Evolutionary conservation across 2,329 filamentous ascomycete genomes (phyloP).

Genomic region (Sclerotinia glacialis): DNA sequence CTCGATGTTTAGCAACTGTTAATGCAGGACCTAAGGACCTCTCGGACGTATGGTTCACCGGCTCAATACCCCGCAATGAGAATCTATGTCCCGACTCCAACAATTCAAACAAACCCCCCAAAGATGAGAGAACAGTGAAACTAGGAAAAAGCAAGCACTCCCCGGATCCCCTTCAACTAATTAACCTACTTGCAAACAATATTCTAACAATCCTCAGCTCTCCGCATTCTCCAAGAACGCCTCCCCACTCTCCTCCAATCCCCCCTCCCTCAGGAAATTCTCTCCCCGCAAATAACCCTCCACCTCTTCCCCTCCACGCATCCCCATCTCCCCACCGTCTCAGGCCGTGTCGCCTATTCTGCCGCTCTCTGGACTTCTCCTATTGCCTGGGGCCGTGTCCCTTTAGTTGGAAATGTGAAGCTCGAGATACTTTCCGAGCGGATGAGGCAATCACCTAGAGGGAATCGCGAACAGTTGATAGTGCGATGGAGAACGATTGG

Average conservation of each 20-base stretch:
- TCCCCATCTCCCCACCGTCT: conserved; percentile 86
- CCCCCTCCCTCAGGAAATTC: conserved; percentile 69
- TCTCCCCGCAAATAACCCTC: conserved; percentile 70
- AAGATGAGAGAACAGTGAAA: conserved; percentile 59
- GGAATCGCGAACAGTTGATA: conserved; percentile 72
- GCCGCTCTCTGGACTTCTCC: conserved; percentile 95
- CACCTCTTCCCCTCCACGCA: conserved; percentile 74
- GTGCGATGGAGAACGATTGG: conserved; percentile 80
- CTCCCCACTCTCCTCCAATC: conserved; percentile 66
- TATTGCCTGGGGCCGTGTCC: conserved; percentile 90
- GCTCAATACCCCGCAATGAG: conserved; percentile 35
- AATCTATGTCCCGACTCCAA: conserved; percentile 18
- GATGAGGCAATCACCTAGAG: conserved; percentile 50
- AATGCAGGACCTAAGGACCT: conserved; percentile 31
- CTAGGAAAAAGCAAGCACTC: conserved; percentile 39
- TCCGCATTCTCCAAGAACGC: conserved; percentile 62
- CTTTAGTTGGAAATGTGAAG: conserved; percentile 84
- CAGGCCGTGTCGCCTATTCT: conserved; percentile 83
- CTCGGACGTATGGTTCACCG: conserved; percentile 47
- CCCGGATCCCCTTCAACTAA: neutral
- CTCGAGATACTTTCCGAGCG: conserved; percentile 87
- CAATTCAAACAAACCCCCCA: conserved; percentile 32
- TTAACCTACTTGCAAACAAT: neutral
- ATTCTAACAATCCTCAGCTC: conserved; percentile 45
- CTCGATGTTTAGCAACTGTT: conserved; percentile 34